Conservation (phyloP, 805 yeast genomes). For the Candida chilensis region DNA sequence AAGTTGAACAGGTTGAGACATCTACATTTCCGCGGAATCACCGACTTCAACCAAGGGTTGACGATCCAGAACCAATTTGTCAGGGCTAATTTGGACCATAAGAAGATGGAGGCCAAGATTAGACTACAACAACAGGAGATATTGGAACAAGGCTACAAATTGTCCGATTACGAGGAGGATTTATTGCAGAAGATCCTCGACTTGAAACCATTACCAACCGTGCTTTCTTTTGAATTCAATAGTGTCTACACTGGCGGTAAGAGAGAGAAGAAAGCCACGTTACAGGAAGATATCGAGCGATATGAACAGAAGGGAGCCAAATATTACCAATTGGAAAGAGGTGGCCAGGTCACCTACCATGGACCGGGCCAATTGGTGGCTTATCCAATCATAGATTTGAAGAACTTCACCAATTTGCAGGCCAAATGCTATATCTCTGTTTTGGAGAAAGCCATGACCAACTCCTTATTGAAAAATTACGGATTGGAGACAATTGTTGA, state of each 20-base stretch:
- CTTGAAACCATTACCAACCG: constrained; percentile 52
- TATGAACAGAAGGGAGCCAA: constrained; percentile 36
- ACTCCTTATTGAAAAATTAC: constrained; percentile 8
- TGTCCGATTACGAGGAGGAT: constrained; percentile 38
- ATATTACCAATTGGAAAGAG: constrained; percentile 75
- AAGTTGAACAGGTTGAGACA: constrained; percentile 26
- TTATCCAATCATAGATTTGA: constrained; percentile 70
- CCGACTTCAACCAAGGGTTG: constrained; percentile 36
- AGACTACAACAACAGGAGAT: constrained; percentile 26
- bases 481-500: no score
- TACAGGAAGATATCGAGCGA: constrained; percentile 12
- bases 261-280: constrained; percentile 52
- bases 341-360: constrained; percentile 96
- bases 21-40: constrained; percentile 30
- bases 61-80: constrained; percentile 48
- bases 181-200: constrained; percentile 30
- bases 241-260: constrained; percentile 92
- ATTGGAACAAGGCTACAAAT: constrained; percentile 23
- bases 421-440: constrained; percentile 44
- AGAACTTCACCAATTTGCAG: constrained; percentile 40
- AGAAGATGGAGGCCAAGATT: constrained; percentile 41
- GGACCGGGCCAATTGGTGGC: constrained; percentile 93
- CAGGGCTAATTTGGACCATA: constrained; percentile 47
- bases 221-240: constrained; percentile 76
- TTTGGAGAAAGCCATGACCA: constrained; percentile 29